Percentiles rank a stretch among this genome's conserved stretches.
These are phyloP conservation scores for Ambrosia trifida DNA, from an alignment of 129 eudicot species.

Conservation along the genomic window DNA sequence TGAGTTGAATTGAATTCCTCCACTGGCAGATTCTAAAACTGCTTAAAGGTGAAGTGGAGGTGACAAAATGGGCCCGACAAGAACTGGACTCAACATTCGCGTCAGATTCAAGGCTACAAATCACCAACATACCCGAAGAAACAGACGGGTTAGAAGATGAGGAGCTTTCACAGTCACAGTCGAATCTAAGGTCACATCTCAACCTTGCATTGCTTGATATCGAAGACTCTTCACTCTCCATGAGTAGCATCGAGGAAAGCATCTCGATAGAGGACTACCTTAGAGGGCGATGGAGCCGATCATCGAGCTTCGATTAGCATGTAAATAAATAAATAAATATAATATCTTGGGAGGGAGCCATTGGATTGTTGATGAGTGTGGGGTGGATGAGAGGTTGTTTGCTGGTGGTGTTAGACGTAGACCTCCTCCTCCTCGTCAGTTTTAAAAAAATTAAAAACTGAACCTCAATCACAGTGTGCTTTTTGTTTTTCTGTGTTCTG, in stretches of 20 bases:
- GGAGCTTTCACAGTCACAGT: constrained; percentile 43
- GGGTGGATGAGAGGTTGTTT: constrained; percentile 79
- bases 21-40: constrained; percentile 62
- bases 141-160: constrained; percentile 58
- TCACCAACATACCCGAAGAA: constrained; percentile 48
- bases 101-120: constrained; percentile 32
- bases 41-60: constrained; percentile 75
- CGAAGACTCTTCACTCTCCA: constrained; percentile 67
- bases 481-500: background rate
- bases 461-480: constrained; percentile 35
- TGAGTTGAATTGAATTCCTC: background rate
- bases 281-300: constrained; percentile 85
- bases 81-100: constrained; percentile 60
- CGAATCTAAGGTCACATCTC: constrained; percentile 70
- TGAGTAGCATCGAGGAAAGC: constrained; percentile 76
- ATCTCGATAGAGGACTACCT: constrained; percentile 80
- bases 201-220: constrained; percentile 87
- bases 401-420: constrained; percentile 32
- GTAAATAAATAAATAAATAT: background rate
- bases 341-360: constrained; percentile 28
- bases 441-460: constrained; percentile 16
- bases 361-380: constrained; percentile 37
- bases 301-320: constrained; percentile 78
- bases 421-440: constrained; percentile 53
- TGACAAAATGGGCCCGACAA: constrained; percentile 71